These are phyloP conservation scores for Trichoderma reesei DNA, from an alignment of 495 filamentous ascomycete species.

Conservation along the genomic window DNA sequence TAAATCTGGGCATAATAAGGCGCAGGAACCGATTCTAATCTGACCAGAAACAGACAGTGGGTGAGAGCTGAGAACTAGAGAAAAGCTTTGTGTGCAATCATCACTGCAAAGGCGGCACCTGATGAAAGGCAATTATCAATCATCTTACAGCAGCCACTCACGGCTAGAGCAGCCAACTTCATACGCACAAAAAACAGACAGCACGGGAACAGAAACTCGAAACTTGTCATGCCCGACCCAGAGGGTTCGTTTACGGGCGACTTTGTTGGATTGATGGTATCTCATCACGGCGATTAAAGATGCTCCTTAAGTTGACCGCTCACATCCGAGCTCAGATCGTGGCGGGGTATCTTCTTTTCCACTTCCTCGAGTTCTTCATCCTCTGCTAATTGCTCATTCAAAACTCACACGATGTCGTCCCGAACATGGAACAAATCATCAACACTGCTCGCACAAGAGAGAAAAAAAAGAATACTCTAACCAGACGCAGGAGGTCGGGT, in stretches of 20 bases:
- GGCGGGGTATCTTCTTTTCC: constrained; percentile 2
- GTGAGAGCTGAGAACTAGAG: too few species aligned
- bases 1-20: too few species aligned
- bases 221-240: neutral
- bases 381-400: neutral
- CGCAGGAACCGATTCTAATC: too few species aligned
- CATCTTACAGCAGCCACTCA: too few species aligned
- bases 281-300: neutral
- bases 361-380: neutral
- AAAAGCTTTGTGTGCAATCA: too few species aligned
- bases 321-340: neutral
- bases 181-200: neutral
- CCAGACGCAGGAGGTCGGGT: neutral
- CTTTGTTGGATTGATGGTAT: neutral
- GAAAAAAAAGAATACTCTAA: neutral
- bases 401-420: neutral
- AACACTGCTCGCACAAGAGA: neutral
- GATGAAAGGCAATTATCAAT: too few species aligned
- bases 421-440: neutral
- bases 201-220: neutral
- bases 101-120: too few species aligned
- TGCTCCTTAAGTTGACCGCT: neutral
- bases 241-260: neutral
- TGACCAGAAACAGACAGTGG: too few species aligned
- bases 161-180: neutral